Percentiles rank a stretch among this genome's conserved stretches.
Conservation (phyloP, 2,329 filamentous ascomycete genomes). For the Ophiosphaerella herpotricha region DNA sequence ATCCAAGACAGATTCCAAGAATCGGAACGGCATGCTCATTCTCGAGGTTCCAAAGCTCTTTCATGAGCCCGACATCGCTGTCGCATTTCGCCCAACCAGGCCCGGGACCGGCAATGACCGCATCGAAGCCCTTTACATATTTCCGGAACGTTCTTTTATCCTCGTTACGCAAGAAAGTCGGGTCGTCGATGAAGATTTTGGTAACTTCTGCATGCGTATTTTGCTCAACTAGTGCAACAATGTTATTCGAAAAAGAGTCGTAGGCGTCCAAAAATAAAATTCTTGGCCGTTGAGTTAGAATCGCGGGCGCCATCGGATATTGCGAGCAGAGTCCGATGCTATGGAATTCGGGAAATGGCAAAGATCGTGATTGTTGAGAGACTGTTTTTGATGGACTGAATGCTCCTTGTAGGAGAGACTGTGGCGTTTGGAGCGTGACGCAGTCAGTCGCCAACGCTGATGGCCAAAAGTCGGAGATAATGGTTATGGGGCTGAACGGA, state of each 20-base stretch:
- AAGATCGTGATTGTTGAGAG: too few relatives aligned
- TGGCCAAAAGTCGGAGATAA: slow-evolving; percentile 12
- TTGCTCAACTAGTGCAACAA: slow-evolving; percentile 78
- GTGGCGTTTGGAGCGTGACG: neutral
- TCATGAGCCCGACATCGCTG: slow-evolving; percentile 83
- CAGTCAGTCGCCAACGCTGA: slow-evolving; percentile 1
- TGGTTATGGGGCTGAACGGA: slow-evolving; percentile 13
- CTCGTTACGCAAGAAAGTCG: slow-evolving; percentile 5
- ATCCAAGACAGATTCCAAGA: slow-evolving; percentile 86
- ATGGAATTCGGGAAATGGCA: neutral
- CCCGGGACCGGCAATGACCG: slow-evolving; percentile 87
- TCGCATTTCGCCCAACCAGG: slow-evolving; percentile 77
- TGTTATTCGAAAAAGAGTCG: slow-evolving; percentile 96
- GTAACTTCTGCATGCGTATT: slow-evolving; percentile 70
- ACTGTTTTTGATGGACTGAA: neutral
- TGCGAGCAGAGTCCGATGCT: neutral
- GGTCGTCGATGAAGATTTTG: slow-evolving; percentile 69
- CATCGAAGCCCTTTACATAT: slow-evolving; percentile 69
- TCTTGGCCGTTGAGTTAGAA: slow-evolving; percentile 38
- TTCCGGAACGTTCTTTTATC: slow-evolving; percentile 44
- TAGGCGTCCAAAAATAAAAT: slow-evolving; percentile 94
- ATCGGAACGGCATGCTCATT: slow-evolving; percentile 70
- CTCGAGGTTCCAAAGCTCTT: slow-evolving; percentile 71
- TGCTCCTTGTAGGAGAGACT: neutral
- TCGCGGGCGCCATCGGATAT: slow-evolving; percentile 34